Conservation (phyloP, 2,329 filamentous ascomycete genomes). For the Diaporthe capsici region DNA sequence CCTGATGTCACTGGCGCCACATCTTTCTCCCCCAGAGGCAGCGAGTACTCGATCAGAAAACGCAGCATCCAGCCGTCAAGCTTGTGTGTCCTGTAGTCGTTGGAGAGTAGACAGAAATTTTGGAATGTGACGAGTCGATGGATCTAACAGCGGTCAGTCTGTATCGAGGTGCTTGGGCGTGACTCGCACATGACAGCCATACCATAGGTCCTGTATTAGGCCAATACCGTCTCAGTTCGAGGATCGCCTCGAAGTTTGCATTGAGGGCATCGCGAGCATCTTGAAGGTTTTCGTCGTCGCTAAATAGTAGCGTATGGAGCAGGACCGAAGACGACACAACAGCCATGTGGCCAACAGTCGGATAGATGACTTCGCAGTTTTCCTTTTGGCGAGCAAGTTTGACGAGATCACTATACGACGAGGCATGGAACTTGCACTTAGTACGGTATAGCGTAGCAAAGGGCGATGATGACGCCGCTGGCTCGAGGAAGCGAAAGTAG, state of each 20-base stretch:
- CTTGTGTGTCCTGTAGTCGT: constrained; percentile 10
- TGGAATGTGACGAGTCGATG: constrained; percentile 22
- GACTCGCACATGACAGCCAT: background rate
- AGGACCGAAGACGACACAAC: constrained; percentile 1
- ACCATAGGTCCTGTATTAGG: constrained; percentile 13
- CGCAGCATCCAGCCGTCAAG: constrained; percentile 20
- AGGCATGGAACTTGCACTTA: constrained; percentile 5
- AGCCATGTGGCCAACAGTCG: constrained; percentile 8
- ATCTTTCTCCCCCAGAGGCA: constrained; percentile 2
- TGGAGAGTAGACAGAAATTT: constrained; percentile 9
- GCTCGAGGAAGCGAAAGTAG: constrained; percentile 2
- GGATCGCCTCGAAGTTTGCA: constrained; percentile 12
- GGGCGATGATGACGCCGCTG: background rate
- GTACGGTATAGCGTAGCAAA: background rate
- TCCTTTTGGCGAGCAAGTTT: constrained; percentile 4
- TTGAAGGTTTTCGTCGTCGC: background rate
- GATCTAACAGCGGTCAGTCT: background rate
- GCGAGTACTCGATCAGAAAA: background rate
- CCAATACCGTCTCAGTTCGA: constrained; percentile 8
- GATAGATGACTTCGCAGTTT: constrained; percentile 3
- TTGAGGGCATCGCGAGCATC: background rate
- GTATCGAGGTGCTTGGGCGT: background rate
- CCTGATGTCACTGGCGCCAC: background rate
- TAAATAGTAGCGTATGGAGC: constrained; percentile 6
- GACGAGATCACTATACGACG: background rate